phyloP scores from a whole-genome alignment of 1,284 basidiomycete genomes.

The Jaminaea rosea region DNA sequence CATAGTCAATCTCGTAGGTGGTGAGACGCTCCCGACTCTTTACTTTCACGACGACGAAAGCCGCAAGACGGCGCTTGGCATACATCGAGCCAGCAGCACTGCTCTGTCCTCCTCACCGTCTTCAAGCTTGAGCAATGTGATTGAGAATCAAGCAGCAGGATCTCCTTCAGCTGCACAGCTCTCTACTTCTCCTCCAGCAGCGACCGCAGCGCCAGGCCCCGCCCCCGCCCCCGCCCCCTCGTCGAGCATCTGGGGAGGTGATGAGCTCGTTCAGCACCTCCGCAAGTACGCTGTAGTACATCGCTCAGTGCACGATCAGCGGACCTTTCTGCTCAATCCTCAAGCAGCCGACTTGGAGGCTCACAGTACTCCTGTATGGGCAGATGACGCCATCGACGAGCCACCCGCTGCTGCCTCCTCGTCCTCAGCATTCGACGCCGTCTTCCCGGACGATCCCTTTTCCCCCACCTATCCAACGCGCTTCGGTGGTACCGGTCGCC shows the following conservation, averaged over 20 bases:
- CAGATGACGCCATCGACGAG: slow-evolving; percentile 46
- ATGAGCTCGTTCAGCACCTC: slow-evolving; percentile 54
- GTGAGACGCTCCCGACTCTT: slow-evolving; percentile 77
- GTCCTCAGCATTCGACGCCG: no score
- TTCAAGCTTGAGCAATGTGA: neutral
- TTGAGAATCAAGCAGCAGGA: neutral
- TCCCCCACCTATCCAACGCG: slow-evolving; percentile 7
- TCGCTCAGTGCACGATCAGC: slow-evolving; percentile 66
- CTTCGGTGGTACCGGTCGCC: slow-evolving; percentile 9
- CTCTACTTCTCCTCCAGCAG: slow-evolving; percentile 8
- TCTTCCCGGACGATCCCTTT: slow-evolving; percentile 22
- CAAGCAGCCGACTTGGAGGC: slow-evolving; percentile 78
- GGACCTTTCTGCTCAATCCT: slow-evolving; percentile 83
- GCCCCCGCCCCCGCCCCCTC: slow-evolving; percentile 12
- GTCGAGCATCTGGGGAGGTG: slow-evolving; percentile 49
- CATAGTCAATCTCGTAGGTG: slow-evolving; percentile 71
- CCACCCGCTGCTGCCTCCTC: neutral
- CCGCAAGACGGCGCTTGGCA: slow-evolving; percentile 23
- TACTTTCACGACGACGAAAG: slow-evolving; percentile 85
- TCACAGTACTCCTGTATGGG: slow-evolving; percentile 53
- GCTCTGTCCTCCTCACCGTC: slow-evolving; percentile 6
- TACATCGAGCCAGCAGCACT: slow-evolving; percentile 15
- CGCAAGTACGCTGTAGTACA: slow-evolving; percentile 61
- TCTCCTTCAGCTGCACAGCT: slow-evolving; percentile 23
- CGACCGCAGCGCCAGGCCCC: slow-evolving; percentile 2